Evolutionary conservation across 768 basidiomycete species (phyloP).

Genomic region (Boletus rufocinnamomeus): DNA sequence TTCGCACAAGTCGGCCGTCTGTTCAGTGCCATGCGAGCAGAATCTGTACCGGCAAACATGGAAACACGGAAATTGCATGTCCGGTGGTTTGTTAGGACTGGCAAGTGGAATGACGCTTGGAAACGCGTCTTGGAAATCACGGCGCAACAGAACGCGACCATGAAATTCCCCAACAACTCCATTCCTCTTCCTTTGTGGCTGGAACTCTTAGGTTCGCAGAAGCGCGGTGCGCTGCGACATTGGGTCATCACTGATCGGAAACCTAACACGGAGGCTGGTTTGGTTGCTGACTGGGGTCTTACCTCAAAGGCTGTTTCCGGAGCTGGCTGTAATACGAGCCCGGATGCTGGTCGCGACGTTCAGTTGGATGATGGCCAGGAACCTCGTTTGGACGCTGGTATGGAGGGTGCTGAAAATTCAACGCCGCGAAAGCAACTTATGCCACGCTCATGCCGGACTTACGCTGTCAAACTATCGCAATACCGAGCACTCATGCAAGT

Average conservation of each 20-base stretch:
- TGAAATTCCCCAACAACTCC: slow-evolving; percentile 1
- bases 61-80: slow-evolving; percentile 60
- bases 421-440: slow-evolving; percentile 15
- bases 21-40: slow-evolving; percentile 48
- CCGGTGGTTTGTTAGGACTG: slow-evolving; percentile 57
- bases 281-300: not conserved
- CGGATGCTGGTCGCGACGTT: not conserved
- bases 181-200: slow-evolving; percentile 57
- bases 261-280: not conserved
- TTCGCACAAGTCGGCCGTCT: slow-evolving; percentile 50
- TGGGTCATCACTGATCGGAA: slow-evolving; percentile 13
- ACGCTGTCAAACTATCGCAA: slow-evolving; percentile 24
- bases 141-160: slow-evolving; percentile 8
- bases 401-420: not conserved
- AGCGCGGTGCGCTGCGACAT: slow-evolving; percentile 36
- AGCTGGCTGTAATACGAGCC: not conserved
- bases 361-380: not conserved
- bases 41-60: slow-evolving; percentile 44
- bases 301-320: not conserved
- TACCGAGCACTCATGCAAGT: slow-evolving; percentile 45
- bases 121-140: slow-evolving; percentile 35
- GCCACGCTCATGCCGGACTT: slow-evolving; percentile 16
- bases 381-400: not conserved
- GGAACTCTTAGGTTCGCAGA: slow-evolving; percentile 55
- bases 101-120: slow-evolving; percentile 63